These are phyloP conservation scores for Musa troglodytarum DNA, from an alignment of 176 grass and related monocot species.

Conservation along the genomic window DNA sequence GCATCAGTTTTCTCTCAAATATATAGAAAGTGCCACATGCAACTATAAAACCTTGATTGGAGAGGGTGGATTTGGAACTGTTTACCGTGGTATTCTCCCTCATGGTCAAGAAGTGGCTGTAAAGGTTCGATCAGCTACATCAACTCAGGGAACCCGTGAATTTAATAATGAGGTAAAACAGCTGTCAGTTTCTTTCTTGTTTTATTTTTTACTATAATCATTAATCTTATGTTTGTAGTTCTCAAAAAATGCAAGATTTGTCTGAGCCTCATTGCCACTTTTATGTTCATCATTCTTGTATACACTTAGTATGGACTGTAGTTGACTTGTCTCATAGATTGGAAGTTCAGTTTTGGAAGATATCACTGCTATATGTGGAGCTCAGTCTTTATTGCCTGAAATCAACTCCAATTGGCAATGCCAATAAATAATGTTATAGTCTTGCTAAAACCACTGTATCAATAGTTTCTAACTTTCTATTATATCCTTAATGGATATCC, in stretches of 20 bases:
- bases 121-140: slow-evolving; percentile 57
- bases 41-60: slow-evolving; percentile 60
- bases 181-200: neutral
- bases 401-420: neutral
- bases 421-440: neutral
- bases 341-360: neutral
- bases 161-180: slow-evolving; percentile 67
- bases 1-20: slow-evolving; percentile 46
- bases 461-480: neutral
- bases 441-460: neutral
- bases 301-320: neutral
- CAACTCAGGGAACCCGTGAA: slow-evolving; percentile 59
- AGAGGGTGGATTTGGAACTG: slow-evolving; percentile 68
- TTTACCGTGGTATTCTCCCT: slow-evolving; percentile 53
- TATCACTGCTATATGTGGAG: neutral
- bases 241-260: neutral
- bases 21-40: slow-evolving; percentile 47
- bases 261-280: neutral
- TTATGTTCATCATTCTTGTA: neutral
- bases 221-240: neutral
- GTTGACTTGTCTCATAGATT: neutral
- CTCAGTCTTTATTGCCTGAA: neutral
- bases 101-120: slow-evolving; percentile 68
- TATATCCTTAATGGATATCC: slow-evolving; percentile 1
- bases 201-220: neutral